phyloP scores from a whole-genome alignment of 768 basidiomycete genomes.

The Auriscalpium microsporum region DNA sequence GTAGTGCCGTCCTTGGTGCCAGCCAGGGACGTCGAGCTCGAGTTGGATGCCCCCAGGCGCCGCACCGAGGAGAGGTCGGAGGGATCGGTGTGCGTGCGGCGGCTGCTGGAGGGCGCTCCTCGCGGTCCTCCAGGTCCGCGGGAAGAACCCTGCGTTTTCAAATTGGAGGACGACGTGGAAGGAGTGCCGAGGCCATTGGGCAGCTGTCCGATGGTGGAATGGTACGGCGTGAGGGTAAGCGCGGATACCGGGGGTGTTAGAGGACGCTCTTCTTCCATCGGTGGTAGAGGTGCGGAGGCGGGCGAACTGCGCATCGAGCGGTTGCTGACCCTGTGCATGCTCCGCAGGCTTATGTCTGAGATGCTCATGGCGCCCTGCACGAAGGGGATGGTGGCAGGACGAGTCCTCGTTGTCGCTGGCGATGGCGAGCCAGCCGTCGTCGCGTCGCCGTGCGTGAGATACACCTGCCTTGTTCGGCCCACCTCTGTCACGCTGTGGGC shows the following conservation, averaged over 20 bases:
- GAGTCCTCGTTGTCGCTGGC: not conserved
- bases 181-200: no score
- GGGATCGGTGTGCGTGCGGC: constrained; percentile 1
- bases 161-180: not conserved
- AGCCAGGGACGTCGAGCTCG: constrained; percentile 13
- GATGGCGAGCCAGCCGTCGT: not conserved
- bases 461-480: no score
- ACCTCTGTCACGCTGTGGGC: no score
- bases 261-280: constrained; percentile 4
- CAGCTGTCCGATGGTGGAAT: not conserved
- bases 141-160: not conserved
- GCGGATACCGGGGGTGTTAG: constrained; percentile 8
- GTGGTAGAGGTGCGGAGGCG: not conserved
- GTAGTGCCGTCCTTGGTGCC: constrained; percentile 18
- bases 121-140: not conserved
- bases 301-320: not conserved
- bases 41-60: constrained; percentile 7
- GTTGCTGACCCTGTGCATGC: not conserved
- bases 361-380: not conserved
- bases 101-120: not conserved
- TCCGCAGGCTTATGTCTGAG: not conserved
- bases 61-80: constrained; percentile 4
- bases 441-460: no score
- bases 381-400: not conserved
- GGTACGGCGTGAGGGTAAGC: not conserved